Percentiles rank a stretch among this genome's conserved stretches.
phyloP scores from a whole-genome alignment of 2,329 filamentous ascomycete genomes.

The Lasiodiplodia sp. region DNA sequence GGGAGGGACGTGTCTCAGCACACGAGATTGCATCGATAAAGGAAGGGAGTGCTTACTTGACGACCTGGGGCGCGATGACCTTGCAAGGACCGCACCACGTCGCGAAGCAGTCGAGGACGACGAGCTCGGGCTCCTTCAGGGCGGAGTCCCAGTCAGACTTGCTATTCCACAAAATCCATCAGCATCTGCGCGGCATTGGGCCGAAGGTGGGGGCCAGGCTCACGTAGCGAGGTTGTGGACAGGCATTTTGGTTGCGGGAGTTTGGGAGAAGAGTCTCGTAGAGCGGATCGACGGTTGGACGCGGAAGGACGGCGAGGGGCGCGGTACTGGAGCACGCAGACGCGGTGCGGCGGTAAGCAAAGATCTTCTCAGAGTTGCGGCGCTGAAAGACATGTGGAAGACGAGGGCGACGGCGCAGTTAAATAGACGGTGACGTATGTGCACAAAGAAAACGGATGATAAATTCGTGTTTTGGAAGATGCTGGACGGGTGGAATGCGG shows the following conservation, averaged over 20 bases:
- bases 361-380: slow-evolving; percentile 44
- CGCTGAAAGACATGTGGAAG: slow-evolving; percentile 42
- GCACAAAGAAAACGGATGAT: slow-evolving; percentile 34
- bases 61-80: slow-evolving; percentile 79
- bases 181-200: neutral
- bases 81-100: slow-evolving; percentile 97
- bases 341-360: slow-evolving; percentile 51
- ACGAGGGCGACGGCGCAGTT: slow-evolving; percentile 20
- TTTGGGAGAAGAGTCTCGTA: slow-evolving; percentile 47
- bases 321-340: slow-evolving; percentile 37
- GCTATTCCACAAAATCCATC: slow-evolving; percentile 48
- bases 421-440: slow-evolving; percentile 36
- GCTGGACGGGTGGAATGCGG: slow-evolving; percentile 46
- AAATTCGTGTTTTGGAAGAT: slow-evolving; percentile 24
- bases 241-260: slow-evolving; percentile 46
- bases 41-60: slow-evolving; percentile 59
- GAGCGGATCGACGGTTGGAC: slow-evolving; percentile 38
- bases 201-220: slow-evolving; percentile 36
- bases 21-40: neutral
- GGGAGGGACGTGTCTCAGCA: slow-evolving; percentile 31
- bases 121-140: slow-evolving; percentile 61
- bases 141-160: slow-evolving; percentile 66
- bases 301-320: slow-evolving; percentile 39
- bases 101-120: slow-evolving; percentile 88
- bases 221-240: slow-evolving; percentile 59